phyloP scores from a whole-genome alignment of 2,329 filamentous ascomycete genomes.

The Fusarium camptoceras region DNA sequence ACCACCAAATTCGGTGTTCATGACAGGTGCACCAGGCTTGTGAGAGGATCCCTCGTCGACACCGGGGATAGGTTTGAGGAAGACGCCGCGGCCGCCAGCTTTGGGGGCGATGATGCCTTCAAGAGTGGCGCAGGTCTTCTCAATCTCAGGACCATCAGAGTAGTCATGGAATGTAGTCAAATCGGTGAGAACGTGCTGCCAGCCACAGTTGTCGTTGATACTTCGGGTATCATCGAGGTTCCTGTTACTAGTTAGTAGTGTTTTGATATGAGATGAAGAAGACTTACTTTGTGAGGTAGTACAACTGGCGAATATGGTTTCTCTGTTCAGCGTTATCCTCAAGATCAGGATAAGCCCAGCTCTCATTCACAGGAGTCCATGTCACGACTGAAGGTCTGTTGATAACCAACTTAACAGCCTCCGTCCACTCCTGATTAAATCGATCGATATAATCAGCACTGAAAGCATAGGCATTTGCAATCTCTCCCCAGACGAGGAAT shows the following conservation, averaged over 20 bases:
- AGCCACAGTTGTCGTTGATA: slow-evolving; percentile 78
- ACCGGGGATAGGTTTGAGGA: slow-evolving; percentile 59
- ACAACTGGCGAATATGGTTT: slow-evolving; percentile 72
- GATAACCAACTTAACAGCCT: slow-evolving; percentile 71
- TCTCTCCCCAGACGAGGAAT: slow-evolving; percentile 73
- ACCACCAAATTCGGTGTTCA: slow-evolving; percentile 76
- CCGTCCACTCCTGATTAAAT: slow-evolving; percentile 74
- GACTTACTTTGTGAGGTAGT: slow-evolving; percentile 71
- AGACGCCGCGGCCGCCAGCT: slow-evolving; percentile 63
- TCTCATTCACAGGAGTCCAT: slow-evolving; percentile 75
- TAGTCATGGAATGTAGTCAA: slow-evolving; percentile 78
- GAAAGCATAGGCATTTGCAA: slow-evolving; percentile 74
- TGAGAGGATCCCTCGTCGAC: slow-evolving; percentile 64
- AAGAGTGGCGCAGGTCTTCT: slow-evolving; percentile 64
- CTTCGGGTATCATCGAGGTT: slow-evolving; percentile 71
- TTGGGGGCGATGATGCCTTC: slow-evolving; percentile 66
- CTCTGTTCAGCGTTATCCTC: slow-evolving; percentile 68
- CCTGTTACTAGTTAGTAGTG: slow-evolving; percentile 38
- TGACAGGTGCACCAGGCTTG: slow-evolving; percentile 65
- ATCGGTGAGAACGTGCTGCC: slow-evolving; percentile 75
- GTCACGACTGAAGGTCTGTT: slow-evolving; percentile 73
- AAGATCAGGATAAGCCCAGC: slow-evolving; percentile 72
- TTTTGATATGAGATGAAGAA: slow-evolving; percentile 30
- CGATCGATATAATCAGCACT: slow-evolving; percentile 67
- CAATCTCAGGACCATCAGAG: slow-evolving; percentile 66